A percentile compares a stretch with the other conserved stretches of the same genome.
These are phyloP conservation scores for Amyloporia xantha DNA, from an alignment of 768 basidiomycete species.

Conservation along the genomic window DNA sequence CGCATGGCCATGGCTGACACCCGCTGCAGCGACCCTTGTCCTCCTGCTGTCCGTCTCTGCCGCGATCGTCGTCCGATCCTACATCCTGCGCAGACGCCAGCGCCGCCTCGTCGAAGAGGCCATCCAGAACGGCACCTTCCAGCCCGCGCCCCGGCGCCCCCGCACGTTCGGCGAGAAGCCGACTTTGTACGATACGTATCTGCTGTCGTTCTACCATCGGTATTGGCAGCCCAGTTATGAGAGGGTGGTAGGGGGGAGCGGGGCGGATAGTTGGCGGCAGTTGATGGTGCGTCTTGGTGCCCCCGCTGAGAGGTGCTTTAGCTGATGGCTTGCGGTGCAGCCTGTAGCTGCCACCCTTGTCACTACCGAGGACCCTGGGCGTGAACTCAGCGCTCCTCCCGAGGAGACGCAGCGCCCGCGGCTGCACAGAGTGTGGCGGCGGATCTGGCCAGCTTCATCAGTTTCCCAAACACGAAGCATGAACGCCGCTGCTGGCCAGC, in stretches of 20 bases:
- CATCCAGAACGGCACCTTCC: conserved; percentile 58
- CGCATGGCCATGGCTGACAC: too few relatives aligned
- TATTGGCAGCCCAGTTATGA: conserved; percentile 1
- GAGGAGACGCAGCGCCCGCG: too few relatives aligned
- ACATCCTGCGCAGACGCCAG: conserved; percentile 57
- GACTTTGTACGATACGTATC: conserved; percentile 39
- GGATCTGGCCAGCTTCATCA: too few relatives aligned
- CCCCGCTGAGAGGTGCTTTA: too few relatives aligned
- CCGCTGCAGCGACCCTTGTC: conserved; percentile 61
- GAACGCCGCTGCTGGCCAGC: too few relatives aligned
- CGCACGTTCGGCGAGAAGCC: conserved; percentile 40
- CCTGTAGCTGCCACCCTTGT: background rate
- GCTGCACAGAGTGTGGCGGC: too few relatives aligned
- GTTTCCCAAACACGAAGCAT: too few relatives aligned
- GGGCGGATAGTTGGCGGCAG: conserved; percentile 10
- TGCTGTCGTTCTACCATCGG: conserved; percentile 3
- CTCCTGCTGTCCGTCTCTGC: conserved; percentile 62
- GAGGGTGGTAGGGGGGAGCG: conserved; percentile 1
- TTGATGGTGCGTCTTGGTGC: conserved; percentile 13
- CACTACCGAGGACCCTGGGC: too few relatives aligned
- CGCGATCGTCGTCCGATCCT: conserved; percentile 59
- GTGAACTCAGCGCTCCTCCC: too few relatives aligned
- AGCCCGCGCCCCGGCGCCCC: conserved; percentile 19
- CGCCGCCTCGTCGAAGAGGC: conserved; percentile 54
- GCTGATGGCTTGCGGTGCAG: too few relatives aligned